These are phyloP conservation scores for Scheffersomyces stambukii DNA, from an alignment of 1,139 yeast genomes.

Conservation along the genomic window DNA sequence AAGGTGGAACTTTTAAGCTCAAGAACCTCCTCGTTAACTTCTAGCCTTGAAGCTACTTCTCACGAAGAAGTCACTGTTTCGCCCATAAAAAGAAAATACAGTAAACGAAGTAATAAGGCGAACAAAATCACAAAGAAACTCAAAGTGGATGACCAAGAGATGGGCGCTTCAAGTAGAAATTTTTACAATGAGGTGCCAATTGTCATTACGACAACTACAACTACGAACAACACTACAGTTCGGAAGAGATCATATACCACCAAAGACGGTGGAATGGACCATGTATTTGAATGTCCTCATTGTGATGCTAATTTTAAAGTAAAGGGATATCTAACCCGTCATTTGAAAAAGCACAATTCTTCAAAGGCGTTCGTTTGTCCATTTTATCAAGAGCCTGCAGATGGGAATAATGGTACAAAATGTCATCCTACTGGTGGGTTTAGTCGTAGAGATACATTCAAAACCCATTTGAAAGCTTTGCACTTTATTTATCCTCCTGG, in stretches of 20 bases:
- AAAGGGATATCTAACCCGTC: constrained; percentile 55
- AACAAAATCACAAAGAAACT: constrained; percentile 1
- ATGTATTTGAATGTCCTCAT: constrained; percentile 27
- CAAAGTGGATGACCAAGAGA: constrained; percentile 3
- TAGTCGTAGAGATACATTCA: constrained; percentile 54
- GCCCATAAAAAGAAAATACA: constrained; percentile 2
- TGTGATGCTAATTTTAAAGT: constrained; percentile 50
- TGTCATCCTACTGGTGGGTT: constrained; percentile 62
- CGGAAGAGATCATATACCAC: constrained; percentile 11
- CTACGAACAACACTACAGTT: constrained; percentile 11
- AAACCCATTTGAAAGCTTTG: constrained; percentile 53
- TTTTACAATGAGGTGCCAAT: constrained; percentile 1
- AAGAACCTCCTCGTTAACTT: constrained; percentile 1
- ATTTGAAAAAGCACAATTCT: constrained; percentile 48
- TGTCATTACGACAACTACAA: constrained; percentile 10
- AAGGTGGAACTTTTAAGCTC: neutral
- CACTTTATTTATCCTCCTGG: constrained; percentile 61
- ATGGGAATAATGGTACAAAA: constrained; percentile 31
- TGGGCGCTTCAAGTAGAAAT: too few relatives aligned
- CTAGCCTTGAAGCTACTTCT: constrained; percentile 1
- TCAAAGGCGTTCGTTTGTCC: constrained; percentile 55
- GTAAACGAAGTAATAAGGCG: constrained; percentile 1
- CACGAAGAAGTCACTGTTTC: neutral
- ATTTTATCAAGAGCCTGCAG: constrained; percentile 37
- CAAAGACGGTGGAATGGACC: constrained; percentile 9